Evolutionary conservation across 176 grass and related monocot species (phyloP).

Genomic region (Otatea glauca): DNA sequence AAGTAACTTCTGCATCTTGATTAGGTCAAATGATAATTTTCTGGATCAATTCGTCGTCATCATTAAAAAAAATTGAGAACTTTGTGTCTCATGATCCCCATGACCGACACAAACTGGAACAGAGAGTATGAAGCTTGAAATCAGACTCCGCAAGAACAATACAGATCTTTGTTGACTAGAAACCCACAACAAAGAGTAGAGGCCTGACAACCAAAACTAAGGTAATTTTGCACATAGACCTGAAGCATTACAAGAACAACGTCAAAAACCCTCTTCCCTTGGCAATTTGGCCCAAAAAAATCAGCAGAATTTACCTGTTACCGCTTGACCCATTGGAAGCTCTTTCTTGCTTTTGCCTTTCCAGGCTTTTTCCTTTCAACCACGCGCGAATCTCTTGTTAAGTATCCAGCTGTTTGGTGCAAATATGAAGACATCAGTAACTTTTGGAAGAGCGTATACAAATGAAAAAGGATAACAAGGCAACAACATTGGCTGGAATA

Average conservation of each 20-base stretch:
- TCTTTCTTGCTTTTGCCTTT: slow-evolving; percentile 97
- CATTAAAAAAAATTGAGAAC: slow-evolving; percentile 25
- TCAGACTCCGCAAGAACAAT: not conserved
- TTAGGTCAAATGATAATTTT: slow-evolving; percentile 20
- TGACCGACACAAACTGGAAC: not conserved
- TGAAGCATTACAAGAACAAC: not conserved
- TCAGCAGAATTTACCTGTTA: slow-evolving; percentile 56
- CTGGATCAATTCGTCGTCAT: slow-evolving; percentile 23
- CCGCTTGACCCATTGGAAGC: slow-evolving; percentile 98
- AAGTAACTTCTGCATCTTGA: slow-evolving; percentile 33
- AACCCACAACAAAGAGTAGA: slow-evolving; percentile 36
- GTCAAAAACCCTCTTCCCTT: not conserved
- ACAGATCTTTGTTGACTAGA: slow-evolving; percentile 27
- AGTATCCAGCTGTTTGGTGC: slow-evolving; percentile 71
- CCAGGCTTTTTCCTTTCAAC: slow-evolving; percentile 96
- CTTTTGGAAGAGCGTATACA: not conserved
- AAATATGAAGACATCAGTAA: slow-evolving; percentile 27
- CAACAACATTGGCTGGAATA: not conserved
- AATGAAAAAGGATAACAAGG: not conserved
- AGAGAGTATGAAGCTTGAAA: slow-evolving; percentile 19
- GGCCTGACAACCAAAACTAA: slow-evolving; percentile 1
- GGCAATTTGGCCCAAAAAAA: not conserved
- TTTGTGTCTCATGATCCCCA: not conserved
- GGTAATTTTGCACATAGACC: slow-evolving; percentile 2
- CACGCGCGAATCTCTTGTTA: slow-evolving; percentile 86